Conservation (phyloP, 2,329 filamentous ascomycete species). For the Paecilomyces variotii region DNA sequence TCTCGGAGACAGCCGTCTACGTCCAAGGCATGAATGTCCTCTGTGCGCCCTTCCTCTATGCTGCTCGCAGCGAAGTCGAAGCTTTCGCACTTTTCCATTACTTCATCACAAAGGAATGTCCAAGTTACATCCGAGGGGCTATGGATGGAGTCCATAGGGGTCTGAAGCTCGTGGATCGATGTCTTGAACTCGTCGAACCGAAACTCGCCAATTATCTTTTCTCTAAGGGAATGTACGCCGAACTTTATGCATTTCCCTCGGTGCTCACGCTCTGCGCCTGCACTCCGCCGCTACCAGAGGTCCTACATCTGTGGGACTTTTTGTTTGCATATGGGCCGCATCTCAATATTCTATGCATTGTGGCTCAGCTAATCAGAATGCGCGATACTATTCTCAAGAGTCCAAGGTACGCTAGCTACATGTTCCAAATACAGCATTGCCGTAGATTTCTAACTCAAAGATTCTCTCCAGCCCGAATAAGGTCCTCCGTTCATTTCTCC, state of each 20-base stretch:
- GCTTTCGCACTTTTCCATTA: slow-evolving; percentile 86
- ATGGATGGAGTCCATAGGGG: slow-evolving; percentile 97
- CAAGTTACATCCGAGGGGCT: slow-evolving; percentile 86
- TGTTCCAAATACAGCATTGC: slow-evolving; percentile 5
- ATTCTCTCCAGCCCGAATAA: slow-evolving; percentile 69
- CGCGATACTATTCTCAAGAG: slow-evolving; percentile 75
- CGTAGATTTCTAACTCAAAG: slow-evolving; percentile 7
- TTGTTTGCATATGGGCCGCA: slow-evolving; percentile 93
- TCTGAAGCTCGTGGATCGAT: slow-evolving; percentile 82
- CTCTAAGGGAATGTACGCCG: slow-evolving; percentile 78
- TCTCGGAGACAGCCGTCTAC: slow-evolving; percentile 67
- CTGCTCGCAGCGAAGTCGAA: slow-evolving; percentile 86
- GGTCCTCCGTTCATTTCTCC: slow-evolving; percentile 77
- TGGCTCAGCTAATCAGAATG: slow-evolving; percentile 86
- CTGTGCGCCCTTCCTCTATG: slow-evolving; percentile 90
- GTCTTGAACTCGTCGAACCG: slow-evolving; percentile 82
- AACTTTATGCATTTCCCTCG: slow-evolving; percentile 93
- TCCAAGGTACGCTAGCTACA: slow-evolving; percentile 56
- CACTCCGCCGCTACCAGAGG: slow-evolving; percentile 88
- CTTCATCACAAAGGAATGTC: slow-evolving; percentile 79
- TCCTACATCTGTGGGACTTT: slow-evolving; percentile 92
- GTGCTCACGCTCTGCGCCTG: slow-evolving; percentile 93
- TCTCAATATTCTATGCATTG: slow-evolving; percentile 91
- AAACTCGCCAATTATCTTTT: slow-evolving; percentile 79
- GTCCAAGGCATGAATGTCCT: slow-evolving; percentile 99